Percentiles rank a stretch among this genome's conserved stretches.
phyloP scores from a whole-genome alignment of 2,329 filamentous ascomycete genomes.

The Hypoxylon rubiginosum region DNA sequence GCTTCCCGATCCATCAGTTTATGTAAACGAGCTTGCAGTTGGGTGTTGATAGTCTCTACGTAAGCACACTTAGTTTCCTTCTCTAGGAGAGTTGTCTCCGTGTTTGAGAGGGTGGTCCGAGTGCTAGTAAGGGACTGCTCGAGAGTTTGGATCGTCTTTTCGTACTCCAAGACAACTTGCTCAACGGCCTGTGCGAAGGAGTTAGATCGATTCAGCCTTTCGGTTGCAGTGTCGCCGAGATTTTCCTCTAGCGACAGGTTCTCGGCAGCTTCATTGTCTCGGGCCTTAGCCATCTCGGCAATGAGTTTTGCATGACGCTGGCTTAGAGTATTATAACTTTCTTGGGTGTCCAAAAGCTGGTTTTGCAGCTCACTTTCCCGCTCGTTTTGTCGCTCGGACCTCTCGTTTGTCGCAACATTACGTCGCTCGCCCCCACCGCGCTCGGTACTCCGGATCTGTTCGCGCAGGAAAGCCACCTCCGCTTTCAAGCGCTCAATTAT shows the following conservation, averaged over 20 bases:
- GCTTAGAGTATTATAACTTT: constrained; percentile 93
- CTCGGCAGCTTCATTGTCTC: constrained; percentile 75
- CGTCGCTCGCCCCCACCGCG: constrained; percentile 71
- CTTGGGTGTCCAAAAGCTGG: constrained; percentile 90
- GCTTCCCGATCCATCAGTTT: constrained; percentile 93
- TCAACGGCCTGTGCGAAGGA: constrained; percentile 97
- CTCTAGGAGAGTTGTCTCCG: constrained; percentile 89
- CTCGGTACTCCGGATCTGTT: constrained; percentile 91
- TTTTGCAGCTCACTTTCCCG: constrained; percentile 93
- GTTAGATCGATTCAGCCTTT: constrained; percentile 92
- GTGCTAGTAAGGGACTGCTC: constrained; percentile 94
- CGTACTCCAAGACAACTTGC: constrained; percentile 95
- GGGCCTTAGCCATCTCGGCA: constrained; percentile 88
- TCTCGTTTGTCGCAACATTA: constrained; percentile 71
- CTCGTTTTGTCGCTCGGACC: constrained; percentile 83
- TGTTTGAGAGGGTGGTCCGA: constrained; percentile 82
- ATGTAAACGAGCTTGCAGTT: constrained; percentile 89
- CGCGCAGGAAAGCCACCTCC: constrained; percentile 91
- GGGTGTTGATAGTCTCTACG: constrained; percentile 89
- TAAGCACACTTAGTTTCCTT: constrained; percentile 95
- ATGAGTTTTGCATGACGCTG: constrained; percentile 96
- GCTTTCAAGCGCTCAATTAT: constrained; percentile 93
- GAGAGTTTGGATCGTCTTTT: constrained; percentile 95
- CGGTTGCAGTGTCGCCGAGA: constrained; percentile 82
- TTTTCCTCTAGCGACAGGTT: constrained; percentile 72